A percentile compares a stretch with the other conserved stretches of the same genome.
Evolutionary conservation across 164 flowering plant genomes (phyloP).

Genomic region (Tinospora cordifolia): DNA sequence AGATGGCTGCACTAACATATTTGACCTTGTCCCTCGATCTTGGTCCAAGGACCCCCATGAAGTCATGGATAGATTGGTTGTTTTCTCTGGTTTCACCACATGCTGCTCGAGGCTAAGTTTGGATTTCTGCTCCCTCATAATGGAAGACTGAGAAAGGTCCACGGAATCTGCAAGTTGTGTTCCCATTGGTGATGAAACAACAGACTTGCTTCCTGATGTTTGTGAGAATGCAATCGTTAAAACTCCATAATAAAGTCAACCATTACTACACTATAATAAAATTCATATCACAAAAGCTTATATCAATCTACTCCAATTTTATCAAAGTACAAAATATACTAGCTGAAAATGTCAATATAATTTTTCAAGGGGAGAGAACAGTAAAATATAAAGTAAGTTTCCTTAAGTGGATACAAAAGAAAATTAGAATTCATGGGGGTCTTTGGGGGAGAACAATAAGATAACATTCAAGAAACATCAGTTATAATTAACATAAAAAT

Average conservation of each 20-base stretch:
- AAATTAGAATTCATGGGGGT: too few relatives aligned
- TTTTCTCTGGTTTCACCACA: slow-evolving; percentile 30
- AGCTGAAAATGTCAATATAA: not conserved
- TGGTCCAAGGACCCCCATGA: slow-evolving; percentile 34
- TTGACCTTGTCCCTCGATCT: slow-evolving; percentile 26
- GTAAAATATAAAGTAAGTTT: not conserved
- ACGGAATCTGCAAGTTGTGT: slow-evolving; percentile 10
- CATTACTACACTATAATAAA: not conserved
- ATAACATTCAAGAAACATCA: not conserved
- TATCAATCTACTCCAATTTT: not conserved
- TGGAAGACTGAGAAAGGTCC: slow-evolving; percentile 15
- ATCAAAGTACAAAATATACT: not conserved
- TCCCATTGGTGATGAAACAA: slow-evolving; percentile 39
- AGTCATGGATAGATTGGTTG: slow-evolving; percentile 27
- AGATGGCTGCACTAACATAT: slow-evolving; percentile 22
- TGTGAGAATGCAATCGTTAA: slow-evolving; percentile 16
- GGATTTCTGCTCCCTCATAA: slow-evolving; percentile 26
- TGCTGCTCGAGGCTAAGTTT: slow-evolving; percentile 20
- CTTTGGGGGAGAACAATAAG: too few relatives aligned
- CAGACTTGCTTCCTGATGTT: slow-evolving; percentile 24
- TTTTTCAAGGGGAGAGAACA: not conserved
- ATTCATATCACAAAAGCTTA: not conserved
- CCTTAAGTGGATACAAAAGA: not conserved
- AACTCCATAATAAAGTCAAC: slow-evolving; percentile 14
- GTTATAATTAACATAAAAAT: not conserved